Evolutionary conservation across 2,329 filamentous ascomycete species (phyloP).

Genomic region (Fusarium palustre): DNA sequence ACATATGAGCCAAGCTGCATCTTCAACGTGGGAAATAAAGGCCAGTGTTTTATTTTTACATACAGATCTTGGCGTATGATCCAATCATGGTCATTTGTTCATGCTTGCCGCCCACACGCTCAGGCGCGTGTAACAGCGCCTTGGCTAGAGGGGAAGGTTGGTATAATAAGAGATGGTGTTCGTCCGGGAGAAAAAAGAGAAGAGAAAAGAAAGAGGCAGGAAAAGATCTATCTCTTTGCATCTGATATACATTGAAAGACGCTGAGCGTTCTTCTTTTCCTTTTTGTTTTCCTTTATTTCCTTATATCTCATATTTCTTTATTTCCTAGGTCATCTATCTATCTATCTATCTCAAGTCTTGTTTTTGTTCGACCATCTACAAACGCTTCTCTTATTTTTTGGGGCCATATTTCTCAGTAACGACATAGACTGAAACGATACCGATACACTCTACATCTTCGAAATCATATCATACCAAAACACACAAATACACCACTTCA

Average conservation of each 20-base stretch:
- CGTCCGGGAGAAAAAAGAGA: constrained; percentile 22
- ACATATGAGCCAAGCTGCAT: constrained; percentile 33
- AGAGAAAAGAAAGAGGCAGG: constrained; percentile 34
- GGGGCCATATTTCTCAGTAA: constrained; percentile 30
- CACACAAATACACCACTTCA: constrained; percentile 38
- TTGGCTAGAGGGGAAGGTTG: constrained; percentile 25
- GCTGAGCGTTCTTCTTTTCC: constrained; percentile 36
- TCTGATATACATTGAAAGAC: constrained; percentile 38
- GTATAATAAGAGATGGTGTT: constrained; percentile 46
- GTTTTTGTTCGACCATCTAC: constrained; percentile 21
- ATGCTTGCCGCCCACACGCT: constrained; percentile 26
- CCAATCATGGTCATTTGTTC: constrained; percentile 28
- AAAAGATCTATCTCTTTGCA: constrained; percentile 38
- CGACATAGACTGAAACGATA: constrained; percentile 29
- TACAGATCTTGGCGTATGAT: constrained; percentile 22
- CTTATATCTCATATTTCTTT: constrained; percentile 43
- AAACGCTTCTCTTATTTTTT: constrained; percentile 25
- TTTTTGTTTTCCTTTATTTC: constrained; percentile 28
- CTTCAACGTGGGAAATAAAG: constrained; percentile 20
- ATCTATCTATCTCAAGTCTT: constrained; percentile 14
- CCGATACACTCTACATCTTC: constrained; percentile 5
- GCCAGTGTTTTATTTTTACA: constrained; percentile 38
- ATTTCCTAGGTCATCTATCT: constrained; percentile 38
- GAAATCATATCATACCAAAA: constrained; percentile 16
- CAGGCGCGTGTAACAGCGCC: constrained; percentile 22